Conservation (phyloP, 1,139 yeast genomes). For the Cylindricascospora bacillispora region DNA sequence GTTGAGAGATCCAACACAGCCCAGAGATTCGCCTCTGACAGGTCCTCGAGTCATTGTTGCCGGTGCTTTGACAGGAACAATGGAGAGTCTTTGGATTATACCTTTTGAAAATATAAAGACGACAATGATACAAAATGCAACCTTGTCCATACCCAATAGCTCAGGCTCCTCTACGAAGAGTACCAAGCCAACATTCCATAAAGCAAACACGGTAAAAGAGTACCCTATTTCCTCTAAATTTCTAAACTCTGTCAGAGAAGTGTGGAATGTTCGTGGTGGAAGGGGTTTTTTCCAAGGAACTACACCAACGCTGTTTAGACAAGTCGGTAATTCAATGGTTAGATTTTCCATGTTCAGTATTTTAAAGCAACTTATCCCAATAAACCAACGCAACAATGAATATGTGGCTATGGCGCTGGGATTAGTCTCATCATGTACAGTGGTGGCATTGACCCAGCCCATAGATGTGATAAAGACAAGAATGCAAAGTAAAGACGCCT, state of each 20-base stretch:
- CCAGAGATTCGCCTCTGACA: slow-evolving; percentile 42
- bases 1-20: slow-evolving; percentile 36
- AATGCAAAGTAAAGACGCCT: slow-evolving; percentile 60
- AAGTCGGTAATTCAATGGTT: slow-evolving; percentile 64
- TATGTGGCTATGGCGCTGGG: slow-evolving; percentile 45
- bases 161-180: slow-evolving; percentile 4
- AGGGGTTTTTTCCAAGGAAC: slow-evolving; percentile 76
- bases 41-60: slow-evolving; percentile 73
- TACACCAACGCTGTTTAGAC: slow-evolving; percentile 66
- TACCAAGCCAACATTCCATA: slow-evolving; percentile 16
- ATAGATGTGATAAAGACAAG: slow-evolving; percentile 82
- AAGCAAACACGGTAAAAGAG: slow-evolving; percentile 1
- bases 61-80: slow-evolving; percentile 71
- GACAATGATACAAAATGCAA: slow-evolving; percentile 63
- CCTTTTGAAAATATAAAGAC: slow-evolving; percentile 88
- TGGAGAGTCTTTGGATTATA: slow-evolving; percentile 71
- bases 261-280: slow-evolving; percentile 63
- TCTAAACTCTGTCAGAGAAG: slow-evolving; percentile 42
- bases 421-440: slow-evolving; percentile 46
- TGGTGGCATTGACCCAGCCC: slow-evolving; percentile 77
- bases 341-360: slow-evolving; percentile 77
- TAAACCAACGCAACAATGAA: slow-evolving; percentile 32
- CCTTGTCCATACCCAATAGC: slow-evolving; percentile 12
- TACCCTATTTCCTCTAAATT: slow-evolving; percentile 3
- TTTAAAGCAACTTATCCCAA: slow-evolving; percentile 55